Evolutionary conservation across 2,329 filamentous ascomycete species (phyloP).

Genomic region (Colletotrichum brevisporum): DNA sequence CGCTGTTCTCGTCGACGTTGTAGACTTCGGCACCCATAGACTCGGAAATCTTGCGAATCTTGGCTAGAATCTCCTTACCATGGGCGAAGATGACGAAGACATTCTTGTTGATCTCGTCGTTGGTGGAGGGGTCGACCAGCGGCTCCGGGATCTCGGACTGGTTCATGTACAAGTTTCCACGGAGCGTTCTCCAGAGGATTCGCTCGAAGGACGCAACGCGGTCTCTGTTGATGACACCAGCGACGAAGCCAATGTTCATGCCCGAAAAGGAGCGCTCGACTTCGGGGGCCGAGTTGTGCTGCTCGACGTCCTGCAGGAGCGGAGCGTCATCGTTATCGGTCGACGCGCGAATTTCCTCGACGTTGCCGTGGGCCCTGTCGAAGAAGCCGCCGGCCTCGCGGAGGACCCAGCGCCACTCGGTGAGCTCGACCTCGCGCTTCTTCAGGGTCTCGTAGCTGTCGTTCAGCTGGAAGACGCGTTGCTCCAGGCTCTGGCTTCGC

Average conservation of each 20-base stretch:
- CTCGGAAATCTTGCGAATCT: constrained; percentile 99
- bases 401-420: constrained; percentile 98
- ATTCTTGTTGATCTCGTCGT: constrained; percentile 95
- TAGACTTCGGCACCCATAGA: constrained; percentile 96
- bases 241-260: constrained; percentile 99
- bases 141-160: constrained; percentile 97
- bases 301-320: constrained; percentile 91
- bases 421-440: constrained; percentile 96
- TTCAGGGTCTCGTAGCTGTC: constrained; percentile 99
- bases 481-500: constrained; percentile 91
- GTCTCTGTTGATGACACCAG: constrained; percentile 94
- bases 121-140: constrained; percentile 91
- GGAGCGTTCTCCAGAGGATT: constrained; percentile 96
- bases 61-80: constrained; percentile 97
- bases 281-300: constrained; percentile 77
- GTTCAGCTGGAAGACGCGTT: constrained; percentile 90
- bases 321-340: constrained; percentile 94
- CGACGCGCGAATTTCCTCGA: constrained; percentile 94
- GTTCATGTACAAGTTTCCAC: constrained; percentile 99
- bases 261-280: constrained; percentile 91
- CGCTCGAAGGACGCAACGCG: constrained; percentile 96
- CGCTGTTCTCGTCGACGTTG: constrained; percentile 97
- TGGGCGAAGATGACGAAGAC: constrained; percentile 99
- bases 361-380: constrained; percentile 94
- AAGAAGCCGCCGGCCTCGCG: constrained; percentile 98